Evolutionary conservation across 2,329 filamentous ascomycete genomes (phyloP).

Genomic region (Claviceps digitariae): DNA sequence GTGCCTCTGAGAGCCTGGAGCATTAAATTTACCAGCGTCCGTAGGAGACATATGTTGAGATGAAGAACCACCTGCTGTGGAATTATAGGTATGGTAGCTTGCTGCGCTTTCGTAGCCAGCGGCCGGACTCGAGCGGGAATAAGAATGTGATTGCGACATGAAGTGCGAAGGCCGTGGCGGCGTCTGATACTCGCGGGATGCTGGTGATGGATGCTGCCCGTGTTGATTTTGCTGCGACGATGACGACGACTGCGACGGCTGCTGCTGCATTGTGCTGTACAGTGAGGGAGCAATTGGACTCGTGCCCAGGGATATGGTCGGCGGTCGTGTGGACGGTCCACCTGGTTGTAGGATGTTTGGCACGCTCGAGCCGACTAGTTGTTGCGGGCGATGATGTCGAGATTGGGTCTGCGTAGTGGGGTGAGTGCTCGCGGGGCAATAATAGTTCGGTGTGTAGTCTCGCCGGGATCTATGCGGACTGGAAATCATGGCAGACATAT

Average conservation of each 20-base stretch:
- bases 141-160: constrained; percentile 59
- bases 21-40: constrained; percentile 38
- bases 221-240: constrained; percentile 20
- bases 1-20: constrained; percentile 44
- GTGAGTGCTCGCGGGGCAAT: constrained; percentile 23
- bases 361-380: constrained; percentile 29
- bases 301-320: constrained; percentile 26
- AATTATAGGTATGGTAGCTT: constrained; percentile 41
- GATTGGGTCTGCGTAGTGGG: constrained; percentile 19
- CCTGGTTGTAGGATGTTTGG: constrained; percentile 48
- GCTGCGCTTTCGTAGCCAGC: constrained; percentile 42
- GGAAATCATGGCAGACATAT: constrained; percentile 32
- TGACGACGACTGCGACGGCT: constrained; percentile 19
- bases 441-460: constrained; percentile 35
- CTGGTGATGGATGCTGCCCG: constrained; percentile 18
- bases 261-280: constrained; percentile 26
- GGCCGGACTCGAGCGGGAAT: constrained; percentile 75
- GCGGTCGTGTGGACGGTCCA: constrained; percentile 24
- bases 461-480: constrained; percentile 32
- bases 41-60: constrained; percentile 52
- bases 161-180: constrained; percentile 54
- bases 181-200: constrained; percentile 44
- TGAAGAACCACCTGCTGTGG: constrained; percentile 46
- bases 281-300: constrained; percentile 34
- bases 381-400: constrained; percentile 16